A percentile compares a stretch with the other conserved stretches of the same genome.
Conservation (phyloP, 345 rosid genomes). For the Salix arbutifolia region DNA sequence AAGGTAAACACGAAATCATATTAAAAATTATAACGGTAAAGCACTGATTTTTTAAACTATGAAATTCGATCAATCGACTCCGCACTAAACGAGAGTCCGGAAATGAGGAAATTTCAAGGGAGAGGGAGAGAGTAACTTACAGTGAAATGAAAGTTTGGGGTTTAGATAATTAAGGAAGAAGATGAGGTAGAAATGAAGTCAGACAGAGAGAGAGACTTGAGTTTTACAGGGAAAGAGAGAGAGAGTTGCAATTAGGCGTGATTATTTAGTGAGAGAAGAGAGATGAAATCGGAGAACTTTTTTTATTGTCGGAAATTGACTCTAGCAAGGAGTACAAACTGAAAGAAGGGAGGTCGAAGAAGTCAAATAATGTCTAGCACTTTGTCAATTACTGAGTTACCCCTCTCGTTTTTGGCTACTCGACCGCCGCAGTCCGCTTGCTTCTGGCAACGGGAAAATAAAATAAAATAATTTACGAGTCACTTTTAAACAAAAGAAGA, state of each 20-base stretch:
- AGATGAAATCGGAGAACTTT: background rate
- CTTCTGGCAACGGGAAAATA: too few relatives aligned
- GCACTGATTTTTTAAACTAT: background rate
- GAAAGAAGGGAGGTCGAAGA: background rate
- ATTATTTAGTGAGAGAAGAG: background rate
- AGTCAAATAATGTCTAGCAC: background rate
- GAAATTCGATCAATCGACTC: background rate
- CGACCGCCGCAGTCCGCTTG: too few relatives aligned
- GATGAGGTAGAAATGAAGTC: background rate
- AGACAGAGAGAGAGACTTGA: background rate
- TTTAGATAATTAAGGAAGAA: background rate
- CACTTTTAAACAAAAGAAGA: too few relatives aligned
- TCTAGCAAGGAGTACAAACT: background rate
- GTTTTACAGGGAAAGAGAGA: too few relatives aligned
- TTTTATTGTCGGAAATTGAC: background rate
- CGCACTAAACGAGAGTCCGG: background rate
- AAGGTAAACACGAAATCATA: background rate
- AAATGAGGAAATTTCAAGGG: background rate
- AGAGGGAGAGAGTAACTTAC: constrained; percentile 20
- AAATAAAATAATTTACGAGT: too few relatives aligned
- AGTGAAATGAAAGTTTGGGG: background rate
- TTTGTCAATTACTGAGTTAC: background rate
- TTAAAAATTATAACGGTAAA: background rate
- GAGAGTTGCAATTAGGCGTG: background rate
- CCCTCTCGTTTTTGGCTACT: background rate